Evolutionary conservation across 1,284 basidiomycete species (phyloP), one percentile per base, ranked within the genome.

Genomic region (Cryptococcus sp.): DNA sequence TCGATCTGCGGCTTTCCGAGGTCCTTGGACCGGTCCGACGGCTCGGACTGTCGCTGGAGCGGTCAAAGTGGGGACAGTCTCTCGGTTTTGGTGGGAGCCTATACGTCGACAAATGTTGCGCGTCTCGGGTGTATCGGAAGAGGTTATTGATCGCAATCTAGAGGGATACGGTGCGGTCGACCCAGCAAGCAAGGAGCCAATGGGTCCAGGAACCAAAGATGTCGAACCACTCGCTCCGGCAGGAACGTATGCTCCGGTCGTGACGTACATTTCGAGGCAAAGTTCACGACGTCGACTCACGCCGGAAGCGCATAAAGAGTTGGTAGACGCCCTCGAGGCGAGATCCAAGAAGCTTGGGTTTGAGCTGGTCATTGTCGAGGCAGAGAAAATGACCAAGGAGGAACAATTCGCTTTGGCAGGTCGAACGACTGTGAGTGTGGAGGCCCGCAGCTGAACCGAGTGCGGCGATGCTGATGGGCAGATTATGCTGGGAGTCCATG

Each of bases 211-310:
- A 70, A 45, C 56, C 7, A 23, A 37, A 21, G 47, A 50, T 23
- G 26, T 63, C 11, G 59, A 62, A 39, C 60, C 67, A 2, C 32
- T 64, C 0, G 50, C 52, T 0, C 50, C 54, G 0, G 32, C 42
- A 11, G 67, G 67, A 5, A 45, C 43, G 32, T 71, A 71, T 36
- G 75, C 71, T 51, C 72, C 86, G 4, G 78, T 86, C 11, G 80
- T 88, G 42, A 86, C 84, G 12, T 89, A 89, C 61, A 82, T 88
- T 58, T 82, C 79, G 48, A 76, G 86, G 31, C 86, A 88, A 70
- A 74, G 74, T 2, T 69, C 74, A 4, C 63, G 79, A 35, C 70
- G 86, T 45, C 78, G 78, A 57, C 71, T 89, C 54, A 75, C 81
- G 3, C 64, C 75, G 4, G 79, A 80, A 47, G 78, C 83, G 54